phyloP scores from a whole-genome alignment of 1,284 basidiomycete genomes.

The Coriolopsis trogii region DNA sequence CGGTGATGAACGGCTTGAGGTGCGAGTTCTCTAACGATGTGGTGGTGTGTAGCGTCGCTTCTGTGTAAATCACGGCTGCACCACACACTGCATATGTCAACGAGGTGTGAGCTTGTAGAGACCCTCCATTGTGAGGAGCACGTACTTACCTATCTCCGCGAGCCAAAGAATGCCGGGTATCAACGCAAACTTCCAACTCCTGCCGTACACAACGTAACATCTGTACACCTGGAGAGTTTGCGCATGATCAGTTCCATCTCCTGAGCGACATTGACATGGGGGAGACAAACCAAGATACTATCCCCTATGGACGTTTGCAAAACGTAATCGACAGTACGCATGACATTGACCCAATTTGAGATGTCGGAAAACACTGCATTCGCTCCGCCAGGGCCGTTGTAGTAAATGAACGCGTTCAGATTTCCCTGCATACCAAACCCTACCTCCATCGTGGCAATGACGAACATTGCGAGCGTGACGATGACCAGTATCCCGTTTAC shows the following conservation, averaged over 20 bases:
- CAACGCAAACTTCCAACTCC: constrained; percentile 5
- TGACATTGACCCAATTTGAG: constrained; percentile 31
- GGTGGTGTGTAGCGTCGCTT: neutral
- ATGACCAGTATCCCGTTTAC: constrained; percentile 2
- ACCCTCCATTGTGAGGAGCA: neutral
- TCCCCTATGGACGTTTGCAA: constrained; percentile 29
- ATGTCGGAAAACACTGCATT: constrained; percentile 25
- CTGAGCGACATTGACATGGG: neutral
- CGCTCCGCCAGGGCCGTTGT: constrained; percentile 27
- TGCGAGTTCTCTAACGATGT: too few relatives aligned
- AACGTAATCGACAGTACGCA: constrained; percentile 15
- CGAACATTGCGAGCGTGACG: constrained; percentile 12
- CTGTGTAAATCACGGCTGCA: neutral
- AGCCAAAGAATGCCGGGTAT: constrained; percentile 4
- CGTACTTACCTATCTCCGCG: neutral
- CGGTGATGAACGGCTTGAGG: constrained; percentile 40
- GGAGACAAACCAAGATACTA: constrained; percentile 26
- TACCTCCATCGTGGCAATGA: constrained; percentile 27
- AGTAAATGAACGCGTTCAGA: constrained; percentile 31
- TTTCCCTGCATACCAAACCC: constrained; percentile 28
- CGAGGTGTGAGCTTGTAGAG: too few relatives aligned
- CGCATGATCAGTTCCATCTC: neutral
- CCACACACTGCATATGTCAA: neutral
- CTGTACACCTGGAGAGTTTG: constrained; percentile 29
- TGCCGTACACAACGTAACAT: constrained; percentile 29